Evolutionary conservation across 331 rosid species (phyloP).

Genomic region (Acacia pycnantha): DNA sequence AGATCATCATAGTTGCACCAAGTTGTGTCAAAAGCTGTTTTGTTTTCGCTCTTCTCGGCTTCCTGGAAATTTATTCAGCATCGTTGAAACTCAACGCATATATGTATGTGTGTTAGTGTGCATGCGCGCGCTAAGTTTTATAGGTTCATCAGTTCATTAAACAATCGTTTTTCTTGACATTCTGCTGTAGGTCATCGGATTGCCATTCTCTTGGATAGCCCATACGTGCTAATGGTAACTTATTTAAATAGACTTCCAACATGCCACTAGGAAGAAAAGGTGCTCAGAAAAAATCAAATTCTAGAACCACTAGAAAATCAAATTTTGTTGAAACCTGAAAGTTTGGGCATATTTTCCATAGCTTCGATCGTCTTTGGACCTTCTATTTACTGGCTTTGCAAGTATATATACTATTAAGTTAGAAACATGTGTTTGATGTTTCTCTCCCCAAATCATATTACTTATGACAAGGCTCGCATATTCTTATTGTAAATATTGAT

Average conservation of each 20-base stretch:
- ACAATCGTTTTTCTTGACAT: no score
- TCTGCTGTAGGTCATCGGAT: no score
- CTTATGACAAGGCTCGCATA: constrained; percentile 36
- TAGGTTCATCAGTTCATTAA: no score
- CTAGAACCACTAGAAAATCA: constrained; percentile 77
- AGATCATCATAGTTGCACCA: constrained; percentile 86
- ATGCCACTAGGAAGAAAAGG: no score
- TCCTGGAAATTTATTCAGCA: no score
- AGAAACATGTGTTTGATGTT: constrained; percentile 18
- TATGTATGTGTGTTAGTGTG: no score
- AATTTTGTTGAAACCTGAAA: constrained; percentile 85
- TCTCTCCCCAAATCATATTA: constrained; percentile 30
- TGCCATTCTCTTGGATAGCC: no score
- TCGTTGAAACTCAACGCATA: no score
- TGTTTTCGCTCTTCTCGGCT: constrained; percentile 63
- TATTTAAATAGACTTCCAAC: no score
- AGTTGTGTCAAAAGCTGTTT: constrained; percentile 75
- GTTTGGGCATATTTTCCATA: constrained; percentile 91
- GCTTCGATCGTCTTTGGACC: constrained; percentile 61
- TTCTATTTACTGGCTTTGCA: no score
- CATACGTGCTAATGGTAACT: no score
- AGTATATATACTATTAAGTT: constrained; percentile 9
- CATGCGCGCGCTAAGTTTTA: no score
- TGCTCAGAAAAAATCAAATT: constrained; percentile 45
- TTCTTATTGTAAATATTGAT: constrained; percentile 61